phyloP scores from a whole-genome alignment of 2,329 filamentous ascomycete species.

The Alternaria longipes region DNA sequence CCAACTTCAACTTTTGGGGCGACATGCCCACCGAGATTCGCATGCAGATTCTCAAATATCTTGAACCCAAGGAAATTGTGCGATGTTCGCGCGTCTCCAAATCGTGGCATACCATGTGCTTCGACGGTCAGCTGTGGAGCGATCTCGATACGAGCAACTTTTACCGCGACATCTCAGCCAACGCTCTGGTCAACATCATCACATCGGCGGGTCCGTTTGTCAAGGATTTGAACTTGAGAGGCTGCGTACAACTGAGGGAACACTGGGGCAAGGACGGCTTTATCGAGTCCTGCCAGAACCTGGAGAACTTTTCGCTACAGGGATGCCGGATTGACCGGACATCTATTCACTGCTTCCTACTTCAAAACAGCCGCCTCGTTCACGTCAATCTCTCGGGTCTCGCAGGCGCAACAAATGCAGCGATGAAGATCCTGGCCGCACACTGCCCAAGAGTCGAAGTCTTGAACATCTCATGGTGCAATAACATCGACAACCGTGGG shows the following conservation, averaged over 20 bases:
- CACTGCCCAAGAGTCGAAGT: constrained; percentile 83
- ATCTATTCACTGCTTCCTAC: constrained; percentile 78
- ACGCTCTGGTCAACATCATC: constrained; percentile 85
- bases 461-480: constrained; percentile 94
- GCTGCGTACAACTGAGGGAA: constrained; percentile 88
- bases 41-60: constrained; percentile 77
- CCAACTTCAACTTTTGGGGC: constrained; percentile 75
- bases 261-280: constrained; percentile 80
- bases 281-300: constrained; percentile 83
- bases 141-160: constrained; percentile 83
- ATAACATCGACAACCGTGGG: constrained; percentile 80
- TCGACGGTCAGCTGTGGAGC: constrained; percentile 94
- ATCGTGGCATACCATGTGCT: constrained; percentile 82
- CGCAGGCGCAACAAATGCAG: constrained; percentile 78
- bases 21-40: constrained; percentile 84
- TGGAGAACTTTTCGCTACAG: constrained; percentile 87
- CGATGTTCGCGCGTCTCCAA: constrained; percentile 79
- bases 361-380: constrained; percentile 80
- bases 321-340: constrained; percentile 86
- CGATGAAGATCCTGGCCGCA: constrained; percentile 84
- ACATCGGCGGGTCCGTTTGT: constrained; percentile 87
- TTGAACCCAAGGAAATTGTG: constrained; percentile 83
- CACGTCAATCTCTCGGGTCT: constrained; percentile 88
- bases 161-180: constrained; percentile 85
- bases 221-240: constrained; percentile 86